Evolutionary conservation across 352 stramenopile species (phyloP), one percentile per base, ranked within the genome.

Genomic region (Pilasporangium apinafurcum): DNA sequence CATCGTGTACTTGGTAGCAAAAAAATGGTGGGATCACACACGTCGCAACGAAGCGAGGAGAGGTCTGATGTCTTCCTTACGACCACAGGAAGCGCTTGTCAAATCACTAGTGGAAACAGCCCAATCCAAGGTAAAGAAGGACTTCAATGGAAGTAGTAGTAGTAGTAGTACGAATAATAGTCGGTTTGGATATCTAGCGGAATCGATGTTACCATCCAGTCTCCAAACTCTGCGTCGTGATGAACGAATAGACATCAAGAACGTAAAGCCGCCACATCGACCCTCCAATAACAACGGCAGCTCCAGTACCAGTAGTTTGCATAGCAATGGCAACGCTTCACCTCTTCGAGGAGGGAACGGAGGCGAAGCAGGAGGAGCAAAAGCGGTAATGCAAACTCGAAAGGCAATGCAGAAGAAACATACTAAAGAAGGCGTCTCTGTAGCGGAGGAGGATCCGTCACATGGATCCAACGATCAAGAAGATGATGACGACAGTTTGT

Each of bases 1-100:
- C 8, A 29, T 83, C 16, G 58, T 83, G 25, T 76, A 65, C 40
- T 49, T 83, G 18, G 69, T 83, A 37, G 44, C 55, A 4, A 60
- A 60, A 14, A 63, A 59, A 44, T 79, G 69, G 69, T 83, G 69
- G 66, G 64, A 80, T 45, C 57, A 76, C 38, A 71, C 57, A 34
- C 66, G 66, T 0, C 66, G 70, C 32, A 76, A 74, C 39, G 70
- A 79, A 39, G 70, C 70, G 29, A 45, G 70, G 1, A 53, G 67
- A 7, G 70, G 70, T 1, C 36, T 80, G 22, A 32, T 83, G 45
- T 63, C 62, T 9, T 82, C 65, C 12, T 48, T 76, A 44, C 60
- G 65, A 17, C 68, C 63, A 10, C 62, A 81, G 28, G 65, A 78
- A 40, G 62, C 68, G 20, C 43, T 68, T 20, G 56, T 78, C 35